Percentiles rank a stretch among this genome's conserved stretches.
phyloP scores from a whole-genome alignment of 1,284 basidiomycete species.

The Pseudozyma thailandica region DNA sequence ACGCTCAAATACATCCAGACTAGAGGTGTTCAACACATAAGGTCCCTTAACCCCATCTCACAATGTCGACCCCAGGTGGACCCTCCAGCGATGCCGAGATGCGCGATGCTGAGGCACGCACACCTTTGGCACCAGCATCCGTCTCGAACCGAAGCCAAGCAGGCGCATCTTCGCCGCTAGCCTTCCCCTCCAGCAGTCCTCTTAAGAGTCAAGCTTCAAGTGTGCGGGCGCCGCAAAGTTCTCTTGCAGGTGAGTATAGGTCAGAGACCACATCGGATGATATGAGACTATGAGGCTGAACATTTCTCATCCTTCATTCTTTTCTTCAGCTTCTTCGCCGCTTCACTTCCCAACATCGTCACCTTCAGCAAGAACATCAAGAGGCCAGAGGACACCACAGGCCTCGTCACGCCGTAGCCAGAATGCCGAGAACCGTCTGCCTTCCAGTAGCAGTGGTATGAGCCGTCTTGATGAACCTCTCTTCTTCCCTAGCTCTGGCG shows the following conservation, averaged over 20 bases:
- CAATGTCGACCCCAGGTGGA: constrained; percentile 48
- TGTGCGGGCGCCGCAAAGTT: constrained; percentile 26
- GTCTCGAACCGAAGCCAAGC: constrained; percentile 31
- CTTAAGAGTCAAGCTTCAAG: constrained; percentile 46
- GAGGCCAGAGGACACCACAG: constrained; percentile 41
- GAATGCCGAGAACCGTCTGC: constrained; percentile 40
- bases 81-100: constrained; percentile 45
- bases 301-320: background rate
- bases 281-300: background rate
- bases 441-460: constrained; percentile 49
- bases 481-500: constrained; percentile 65
- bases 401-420: constrained; percentile 30
- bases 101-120: constrained; percentile 47
- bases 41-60: background rate
- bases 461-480: constrained; percentile 56
- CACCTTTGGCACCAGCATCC: constrained; percentile 42
- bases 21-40: too few relatives aligned
- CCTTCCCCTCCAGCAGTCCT: constrained; percentile 63
- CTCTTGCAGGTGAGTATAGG: constrained; percentile 36
- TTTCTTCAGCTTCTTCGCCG: constrained; percentile 50
- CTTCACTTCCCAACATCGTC: constrained; percentile 64
- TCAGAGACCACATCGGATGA: background rate
- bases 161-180: constrained; percentile 55
- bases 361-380: constrained; percentile 49
- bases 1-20: too few relatives aligned